Evolutionary conservation across 805 yeast species (phyloP).

Genomic region (Pichia californica): DNA sequence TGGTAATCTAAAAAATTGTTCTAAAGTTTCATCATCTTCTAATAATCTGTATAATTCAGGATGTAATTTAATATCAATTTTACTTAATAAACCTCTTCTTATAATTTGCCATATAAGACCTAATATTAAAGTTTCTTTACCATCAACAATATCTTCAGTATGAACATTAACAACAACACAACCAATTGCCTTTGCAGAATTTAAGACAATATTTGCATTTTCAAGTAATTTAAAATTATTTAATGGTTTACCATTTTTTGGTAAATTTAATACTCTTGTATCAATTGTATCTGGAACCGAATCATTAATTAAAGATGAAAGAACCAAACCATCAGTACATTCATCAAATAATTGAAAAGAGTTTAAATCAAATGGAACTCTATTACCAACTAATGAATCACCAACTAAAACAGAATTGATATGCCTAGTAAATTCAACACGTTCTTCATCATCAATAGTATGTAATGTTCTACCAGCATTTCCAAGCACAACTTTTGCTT

Average conservation of each 20-base stretch:
- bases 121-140: constrained; percentile 84
- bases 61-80: constrained; percentile 92
- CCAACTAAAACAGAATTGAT: constrained; percentile 89
- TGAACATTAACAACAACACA: constrained; percentile 97
- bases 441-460: constrained; percentile 94
- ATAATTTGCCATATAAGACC: constrained; percentile 97
- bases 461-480: constrained; percentile 81
- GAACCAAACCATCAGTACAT: constrained; percentile 88
- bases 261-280: constrained; percentile 90
- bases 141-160: constrained; percentile 88
- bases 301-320: constrained; percentile 91
- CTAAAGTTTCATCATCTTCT: constrained; percentile 95
- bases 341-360: constrained; percentile 95
- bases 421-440: constrained; percentile 92
- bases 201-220: constrained; percentile 95
- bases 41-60: constrained; percentile 93
- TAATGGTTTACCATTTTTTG: constrained; percentile 71
- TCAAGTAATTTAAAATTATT: constrained; percentile 95
- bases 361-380: constrained; percentile 89
- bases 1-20: constrained; percentile 91
- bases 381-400: constrained; percentile 73
- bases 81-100: constrained; percentile 88
- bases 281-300: constrained; percentile 98
- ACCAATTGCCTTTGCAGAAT: constrained; percentile 98
- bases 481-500: constrained; percentile 69